phyloP scores from a whole-genome alignment of 1,139 yeast genomes.

The Hansenula lynferdii region DNA sequence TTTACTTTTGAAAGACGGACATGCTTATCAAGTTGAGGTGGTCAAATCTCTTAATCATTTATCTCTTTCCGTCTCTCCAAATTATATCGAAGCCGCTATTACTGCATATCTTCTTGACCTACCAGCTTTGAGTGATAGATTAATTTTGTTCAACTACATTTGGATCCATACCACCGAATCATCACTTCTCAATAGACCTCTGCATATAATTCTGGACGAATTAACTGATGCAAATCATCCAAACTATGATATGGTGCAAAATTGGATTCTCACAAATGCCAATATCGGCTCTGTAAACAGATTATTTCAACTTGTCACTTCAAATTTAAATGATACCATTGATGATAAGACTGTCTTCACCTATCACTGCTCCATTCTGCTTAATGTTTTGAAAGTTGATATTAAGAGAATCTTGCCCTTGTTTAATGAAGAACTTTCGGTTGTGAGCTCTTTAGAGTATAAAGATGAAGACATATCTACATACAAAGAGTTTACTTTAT shows the following conservation, averaged over 20 bases:
- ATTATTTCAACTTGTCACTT: conserved; percentile 44
- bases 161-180: conserved; percentile 56
- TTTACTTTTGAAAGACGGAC: conserved; percentile 7
- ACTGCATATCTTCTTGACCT: conserved; percentile 41
- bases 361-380: conserved; percentile 49
- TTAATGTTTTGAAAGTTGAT: conserved; percentile 45
- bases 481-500: conserved; percentile 51
- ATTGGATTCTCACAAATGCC: conserved; percentile 52
- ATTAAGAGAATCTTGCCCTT: conserved; percentile 37
- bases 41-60: conserved; percentile 17
- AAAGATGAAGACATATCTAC: conserved; percentile 51
- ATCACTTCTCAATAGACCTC: conserved; percentile 52
- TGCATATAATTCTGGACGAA: conserved; percentile 67
- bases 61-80: conserved; percentile 21
- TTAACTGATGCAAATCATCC: conserved; percentile 38
- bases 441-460: conserved; percentile 34
- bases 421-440: conserved; percentile 51
- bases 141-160: conserved; percentile 46
- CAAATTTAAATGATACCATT: conserved; percentile 23
- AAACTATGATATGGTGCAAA: conserved; percentile 40
- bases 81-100: conserved; percentile 57
- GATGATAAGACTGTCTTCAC: conserved; percentile 59
- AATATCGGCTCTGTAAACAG: conserved; percentile 54
- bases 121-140: conserved; percentile 31
- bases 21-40: conserved; percentile 19